Evolutionary conservation across 2,329 filamentous ascomycete species (phyloP).

Genomic region (Botrytis pseudocinerea): DNA sequence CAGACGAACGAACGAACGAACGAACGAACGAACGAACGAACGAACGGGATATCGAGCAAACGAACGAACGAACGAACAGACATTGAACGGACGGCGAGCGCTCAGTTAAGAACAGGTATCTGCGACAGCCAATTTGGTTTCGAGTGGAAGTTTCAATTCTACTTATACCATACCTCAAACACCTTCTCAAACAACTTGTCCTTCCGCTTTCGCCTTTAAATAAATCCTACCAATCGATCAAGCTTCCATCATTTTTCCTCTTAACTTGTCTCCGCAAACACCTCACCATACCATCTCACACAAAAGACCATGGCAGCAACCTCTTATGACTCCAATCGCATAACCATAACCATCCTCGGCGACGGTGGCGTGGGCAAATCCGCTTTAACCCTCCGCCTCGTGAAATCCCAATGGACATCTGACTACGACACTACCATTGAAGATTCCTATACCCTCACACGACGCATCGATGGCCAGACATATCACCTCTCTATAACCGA

Average conservation of each 20-base stretch:
- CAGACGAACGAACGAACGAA: neutral
- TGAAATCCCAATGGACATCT: conserved; percentile 80
- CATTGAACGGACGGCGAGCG: neutral
- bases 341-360: conserved; percentile 80
- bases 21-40: neutral
- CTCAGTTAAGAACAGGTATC: neutral
- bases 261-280: neutral
- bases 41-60: neutral
- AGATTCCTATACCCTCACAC: conserved; percentile 82
- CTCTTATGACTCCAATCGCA: conserved; percentile 39
- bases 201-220: neutral
- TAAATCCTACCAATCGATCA: neutral
- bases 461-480: conserved; percentile 71
- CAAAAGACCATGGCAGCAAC: neutral
- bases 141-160: neutral
- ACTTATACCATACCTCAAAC: conserved; percentile 3
- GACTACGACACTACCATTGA: conserved; percentile 81
- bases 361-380: conserved; percentile 85
- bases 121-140: conserved; percentile 6
- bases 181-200: neutral
- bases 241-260: neutral
- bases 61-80: neutral
- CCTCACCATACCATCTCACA: neutral
- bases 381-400: conserved; percentile 79
- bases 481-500: conserved; percentile 81